Conservation (phyloP, 208 protist genomes). For the Naegleria gruberi region DNA sequence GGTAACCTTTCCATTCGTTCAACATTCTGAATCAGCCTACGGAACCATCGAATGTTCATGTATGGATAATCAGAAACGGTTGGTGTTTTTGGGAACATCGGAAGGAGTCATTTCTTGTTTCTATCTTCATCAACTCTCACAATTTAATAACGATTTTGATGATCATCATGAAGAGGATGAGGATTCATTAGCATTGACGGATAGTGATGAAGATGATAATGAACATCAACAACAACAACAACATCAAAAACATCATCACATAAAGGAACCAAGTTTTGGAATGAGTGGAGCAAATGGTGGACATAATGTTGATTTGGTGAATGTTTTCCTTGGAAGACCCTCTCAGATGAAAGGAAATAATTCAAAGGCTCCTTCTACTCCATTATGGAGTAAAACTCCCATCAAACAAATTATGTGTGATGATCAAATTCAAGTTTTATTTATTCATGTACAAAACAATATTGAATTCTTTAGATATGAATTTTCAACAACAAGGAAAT, state of each 20-base stretch:
- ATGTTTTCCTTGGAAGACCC: too few species aligned
- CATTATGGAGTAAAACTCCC: neutral
- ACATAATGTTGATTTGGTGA: too few species aligned
- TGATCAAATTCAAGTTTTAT: neutral
- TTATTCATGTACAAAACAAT: neutral
- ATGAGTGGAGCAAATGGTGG: too few species aligned
- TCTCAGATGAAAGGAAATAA: too few species aligned
- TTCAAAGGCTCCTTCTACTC: too few species aligned
- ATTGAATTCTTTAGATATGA: constrained; percentile 10
- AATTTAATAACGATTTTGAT: too few species aligned
- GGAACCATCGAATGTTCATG: neutral
- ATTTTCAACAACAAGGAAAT: neutral
- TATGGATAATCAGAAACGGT: neutral
- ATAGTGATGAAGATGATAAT: too few species aligned
- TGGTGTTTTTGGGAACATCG: neutral
- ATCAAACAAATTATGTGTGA: neutral
- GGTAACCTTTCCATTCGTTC: neutral
- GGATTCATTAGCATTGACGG: too few species aligned
- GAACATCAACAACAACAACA: too few species aligned
- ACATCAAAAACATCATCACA: too few species aligned
- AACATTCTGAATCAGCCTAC: neutral
- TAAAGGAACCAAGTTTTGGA: too few species aligned
- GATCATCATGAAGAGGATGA: too few species aligned
- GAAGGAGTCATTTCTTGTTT: neutral
- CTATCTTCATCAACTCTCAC: neutral